Percentiles rank a stretch among this genome's conserved stretches.
Evolutionary conservation across 352 stramenopile genomes (phyloP).

Genomic region (Globisporangium nagaii): DNA sequence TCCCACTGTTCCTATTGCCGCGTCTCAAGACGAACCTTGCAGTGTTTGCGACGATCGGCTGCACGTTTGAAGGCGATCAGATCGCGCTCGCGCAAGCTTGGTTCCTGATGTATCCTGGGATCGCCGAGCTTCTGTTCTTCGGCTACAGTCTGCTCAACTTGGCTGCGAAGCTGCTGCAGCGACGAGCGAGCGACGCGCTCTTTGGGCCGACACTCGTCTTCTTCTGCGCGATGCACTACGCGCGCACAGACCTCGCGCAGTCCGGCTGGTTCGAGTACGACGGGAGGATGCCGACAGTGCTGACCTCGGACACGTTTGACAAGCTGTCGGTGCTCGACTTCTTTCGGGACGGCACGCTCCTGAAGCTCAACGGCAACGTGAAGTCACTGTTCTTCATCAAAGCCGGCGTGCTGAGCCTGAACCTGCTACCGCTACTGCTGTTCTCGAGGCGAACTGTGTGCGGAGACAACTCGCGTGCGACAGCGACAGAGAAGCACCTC

Average conservation of each 20-base stretch:
- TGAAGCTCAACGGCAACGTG: constrained; percentile 9
- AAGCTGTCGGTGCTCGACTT: not conserved
- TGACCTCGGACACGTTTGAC: not conserved
- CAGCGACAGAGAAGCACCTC: not conserved
- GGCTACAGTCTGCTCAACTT: constrained; percentile 21
- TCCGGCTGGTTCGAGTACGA: constrained; percentile 1
- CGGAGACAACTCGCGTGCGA: too few relatives aligned
- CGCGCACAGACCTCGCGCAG: not conserved
- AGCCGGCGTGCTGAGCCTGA: not conserved
- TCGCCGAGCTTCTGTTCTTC: constrained; percentile 19
- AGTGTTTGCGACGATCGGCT: constrained; percentile 19
- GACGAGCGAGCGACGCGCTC: constrained; percentile 19
- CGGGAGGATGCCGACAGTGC: not conserved
- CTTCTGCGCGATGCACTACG: constrained; percentile 10
- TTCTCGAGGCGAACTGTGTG: too few relatives aligned
- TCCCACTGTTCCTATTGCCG: constrained; percentile 12
- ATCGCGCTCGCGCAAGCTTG: constrained; percentile 11
- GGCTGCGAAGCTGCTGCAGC: constrained; percentile 4
- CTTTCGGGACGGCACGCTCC: not conserved
- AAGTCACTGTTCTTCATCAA: constrained; percentile 7
- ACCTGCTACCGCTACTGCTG: constrained; percentile 5
- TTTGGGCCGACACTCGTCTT: constrained; percentile 18
- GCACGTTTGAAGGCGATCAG: constrained; percentile 18
- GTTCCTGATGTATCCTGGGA: constrained; percentile 27
- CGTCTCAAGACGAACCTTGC: constrained; percentile 13